Evolutionary conservation across 768 basidiomycete species (phyloP), one percentile per base, ranked within the genome.

Genomic region (Boletus vermiculosoides): DNA sequence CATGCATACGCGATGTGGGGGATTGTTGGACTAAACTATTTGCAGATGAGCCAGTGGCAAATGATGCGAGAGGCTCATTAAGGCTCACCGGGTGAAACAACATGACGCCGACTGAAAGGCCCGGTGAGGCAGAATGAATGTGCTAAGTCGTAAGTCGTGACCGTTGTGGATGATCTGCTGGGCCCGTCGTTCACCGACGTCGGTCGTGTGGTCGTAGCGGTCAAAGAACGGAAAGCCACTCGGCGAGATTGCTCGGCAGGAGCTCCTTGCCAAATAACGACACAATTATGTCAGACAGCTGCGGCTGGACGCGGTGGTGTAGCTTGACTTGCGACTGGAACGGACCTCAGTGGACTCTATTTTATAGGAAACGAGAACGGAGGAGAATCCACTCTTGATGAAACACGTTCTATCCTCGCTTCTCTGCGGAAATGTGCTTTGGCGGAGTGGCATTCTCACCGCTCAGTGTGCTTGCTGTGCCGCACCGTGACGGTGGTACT

Each of bases 1-100:
- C 85, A 83, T 63, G 89, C 83, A 77, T 92, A 93, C 51, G 82
- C 78, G 62, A 94, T 79, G 73, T 94, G 92, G 30, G 87, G 82
- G 30, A 79, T 81, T 5, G 83, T 83, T 23, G 86, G 81, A 58
- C 81, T 82, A 55, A 67, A 55, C 62, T 66, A 37, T 45, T 49
- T 40, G 37, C 48, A 30, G 54, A 49, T 53, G 44, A 59, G 57
- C 40, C 15, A 56, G 47, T 50, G 47, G 18, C 10, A 16, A 16
- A 45, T 16, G 42, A 13, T 28, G 22, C 18, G 15, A 45, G 56
- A 55, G 25, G 42, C 10, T 50, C 39, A 25, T 37, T 23, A 50
- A 49, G 48, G 69, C 79, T 61, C 55, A 83, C 83, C 42, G 80
- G 82, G 60, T 81, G 68, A 61, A 83, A 83, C 37, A 65, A 55